Percentiles rank a stretch among this genome's conserved stretches.
phyloP scores from a whole-genome alignment of 495 filamentous ascomycete species.

The Schizothecium vesticola region DNA sequence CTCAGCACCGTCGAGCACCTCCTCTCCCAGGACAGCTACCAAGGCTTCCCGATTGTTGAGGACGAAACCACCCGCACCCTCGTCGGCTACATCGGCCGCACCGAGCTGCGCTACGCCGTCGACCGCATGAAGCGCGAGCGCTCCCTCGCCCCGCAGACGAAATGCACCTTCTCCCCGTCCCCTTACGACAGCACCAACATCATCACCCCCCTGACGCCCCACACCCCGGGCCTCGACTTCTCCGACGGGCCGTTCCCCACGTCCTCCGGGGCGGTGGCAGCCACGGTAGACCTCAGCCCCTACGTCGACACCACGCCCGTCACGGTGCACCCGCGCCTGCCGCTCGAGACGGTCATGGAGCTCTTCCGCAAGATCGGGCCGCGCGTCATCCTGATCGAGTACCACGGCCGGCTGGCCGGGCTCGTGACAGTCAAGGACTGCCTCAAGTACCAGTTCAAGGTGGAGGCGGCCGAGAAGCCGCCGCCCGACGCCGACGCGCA shows the following conservation, averaged over 20 bases:
- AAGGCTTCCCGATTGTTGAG: slow-evolving; percentile 92
- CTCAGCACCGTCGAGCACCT: slow-evolving; percentile 69
- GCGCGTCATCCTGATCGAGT: slow-evolving; percentile 87
- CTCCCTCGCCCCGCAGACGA: slow-evolving; percentile 56
- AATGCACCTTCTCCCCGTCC: slow-evolving; percentile 73
- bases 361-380: slow-evolving; percentile 98
- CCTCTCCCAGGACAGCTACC: slow-evolving; percentile 76
- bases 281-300: slow-evolving; percentile 75
- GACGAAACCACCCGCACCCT: slow-evolving; percentile 63
- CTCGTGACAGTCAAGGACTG: slow-evolving; percentile 97
- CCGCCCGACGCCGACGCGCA: slow-evolving; percentile 45
- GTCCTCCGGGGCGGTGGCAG: slow-evolving; percentile 46
- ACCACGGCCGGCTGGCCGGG: slow-evolving; percentile 73
- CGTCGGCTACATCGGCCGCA: slow-evolving; percentile 90
- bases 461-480: slow-evolving; percentile 81
- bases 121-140: slow-evolving; percentile 74
- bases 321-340: slow-evolving; percentile 83
- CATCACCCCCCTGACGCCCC: slow-evolving; percentile 54
- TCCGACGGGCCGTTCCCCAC: slow-evolving; percentile 45
- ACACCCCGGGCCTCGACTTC: slow-evolving; percentile 29
- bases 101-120: slow-evolving; percentile 89
- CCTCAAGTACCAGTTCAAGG: slow-evolving; percentile 95
- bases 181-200: slow-evolving; percentile 28
- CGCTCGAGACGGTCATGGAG: slow-evolving; percentile 97
- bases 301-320: slow-evolving; percentile 90